These are phyloP conservation scores for Cercospora sp. DNA, from an alignment of 2,329 filamentous ascomycete genomes.

Conservation along the genomic window DNA sequence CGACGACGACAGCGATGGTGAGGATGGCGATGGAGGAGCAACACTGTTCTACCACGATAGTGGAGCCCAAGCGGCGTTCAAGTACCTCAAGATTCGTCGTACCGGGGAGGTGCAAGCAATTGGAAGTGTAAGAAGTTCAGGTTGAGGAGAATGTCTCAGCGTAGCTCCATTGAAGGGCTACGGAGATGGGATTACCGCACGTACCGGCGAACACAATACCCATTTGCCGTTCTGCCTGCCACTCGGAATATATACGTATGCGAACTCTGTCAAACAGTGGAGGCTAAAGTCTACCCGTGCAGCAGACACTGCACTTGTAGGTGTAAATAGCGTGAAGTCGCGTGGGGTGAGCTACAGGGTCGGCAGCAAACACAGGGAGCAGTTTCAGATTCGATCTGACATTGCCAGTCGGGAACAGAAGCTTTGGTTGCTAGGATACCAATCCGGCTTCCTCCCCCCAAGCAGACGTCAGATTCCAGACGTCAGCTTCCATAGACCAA, in stretches of 20 bases:
- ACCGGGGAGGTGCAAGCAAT: neutral
- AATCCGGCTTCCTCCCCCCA: neutral
- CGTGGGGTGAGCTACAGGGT: neutral
- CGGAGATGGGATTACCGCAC: neutral
- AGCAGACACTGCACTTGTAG: neutral
- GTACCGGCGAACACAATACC: neutral
- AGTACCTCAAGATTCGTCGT: neutral
- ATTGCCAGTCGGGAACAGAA: neutral
- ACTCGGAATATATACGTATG: neutral
- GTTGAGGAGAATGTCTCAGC: neutral
- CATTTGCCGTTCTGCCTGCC: neutral
- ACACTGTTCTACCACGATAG: neutral
- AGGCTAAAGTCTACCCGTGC: neutral
- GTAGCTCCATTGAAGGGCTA: neutral
- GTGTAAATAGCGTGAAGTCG: neutral
- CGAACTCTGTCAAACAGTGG: neutral
- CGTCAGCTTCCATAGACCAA: neutral
- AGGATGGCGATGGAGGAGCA: neutral
- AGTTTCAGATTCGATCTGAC: neutral
- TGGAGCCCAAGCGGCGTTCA: neutral
- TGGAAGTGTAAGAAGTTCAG: neutral
- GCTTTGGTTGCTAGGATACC: neutral
- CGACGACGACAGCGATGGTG: neutral
- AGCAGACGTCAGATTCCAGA: neutral
- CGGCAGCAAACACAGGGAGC: neutral